Evolutionary conservation across 441 rosid genomes (phyloP).

Genomic region (Erodium trifolium): DNA sequence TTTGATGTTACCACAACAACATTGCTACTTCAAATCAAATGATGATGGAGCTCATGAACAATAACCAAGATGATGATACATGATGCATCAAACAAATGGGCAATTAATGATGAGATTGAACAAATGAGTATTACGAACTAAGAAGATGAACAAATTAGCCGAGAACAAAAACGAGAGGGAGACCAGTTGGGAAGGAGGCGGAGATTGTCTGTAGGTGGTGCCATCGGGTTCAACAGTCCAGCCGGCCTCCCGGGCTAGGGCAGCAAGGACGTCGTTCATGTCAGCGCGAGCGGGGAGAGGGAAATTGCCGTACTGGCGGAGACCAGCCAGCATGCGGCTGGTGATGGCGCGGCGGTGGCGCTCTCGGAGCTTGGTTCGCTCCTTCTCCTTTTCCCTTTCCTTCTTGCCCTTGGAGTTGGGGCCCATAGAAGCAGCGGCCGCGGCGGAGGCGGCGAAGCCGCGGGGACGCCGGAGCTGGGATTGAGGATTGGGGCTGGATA

Average conservation of each 20-base stretch:
- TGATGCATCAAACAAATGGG: background rate
- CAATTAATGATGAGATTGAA: background rate
- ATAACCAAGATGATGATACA: background rate
- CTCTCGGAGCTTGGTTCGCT: conserved; percentile 71
- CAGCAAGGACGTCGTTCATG: conserved; percentile 75
- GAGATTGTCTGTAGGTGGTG: conserved; percentile 60
- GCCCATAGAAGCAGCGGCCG: conserved; percentile 28
- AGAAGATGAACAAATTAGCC: background rate
- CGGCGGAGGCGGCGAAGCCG: conserved; percentile 72
- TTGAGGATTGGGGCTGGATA: conserved; percentile 17
- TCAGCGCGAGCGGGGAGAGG: conserved; percentile 78
- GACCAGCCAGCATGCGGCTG: conserved; percentile 67
- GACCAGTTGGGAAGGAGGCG: conserved; percentile 58
- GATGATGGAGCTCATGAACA: background rate
- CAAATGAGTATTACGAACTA: background rate
- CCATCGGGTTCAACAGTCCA: conserved; percentile 75
- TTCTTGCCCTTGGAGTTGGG: conserved; percentile 47
- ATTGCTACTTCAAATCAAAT: background rate
- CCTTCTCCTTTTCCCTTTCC: conserved; percentile 82
- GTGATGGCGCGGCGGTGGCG: conserved; percentile 71
- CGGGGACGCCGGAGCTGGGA: conserved; percentile 71
- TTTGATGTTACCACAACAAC: background rate
- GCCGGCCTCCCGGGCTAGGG: conserved; percentile 72
- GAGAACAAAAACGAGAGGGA: background rate
- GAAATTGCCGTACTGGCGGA: conserved; percentile 65